A percentile compares a stretch with the other conserved stretches of the same genome.
Conservation (phyloP, 331 rosid species). For the Pyrus hybrid region DNA sequence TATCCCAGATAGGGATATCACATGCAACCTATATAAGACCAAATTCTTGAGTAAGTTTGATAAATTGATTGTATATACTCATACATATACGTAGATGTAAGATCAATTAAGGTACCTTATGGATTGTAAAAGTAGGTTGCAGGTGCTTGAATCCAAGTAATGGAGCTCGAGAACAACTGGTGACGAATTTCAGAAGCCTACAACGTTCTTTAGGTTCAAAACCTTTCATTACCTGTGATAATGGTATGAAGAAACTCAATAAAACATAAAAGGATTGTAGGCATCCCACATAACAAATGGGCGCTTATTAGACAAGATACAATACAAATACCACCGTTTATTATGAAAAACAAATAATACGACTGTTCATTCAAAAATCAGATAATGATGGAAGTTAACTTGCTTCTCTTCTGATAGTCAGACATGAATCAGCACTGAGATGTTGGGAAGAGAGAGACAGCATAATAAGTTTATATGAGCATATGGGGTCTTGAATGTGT, state of each 20-base stretch:
- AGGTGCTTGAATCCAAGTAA: slow-evolving; percentile 91
- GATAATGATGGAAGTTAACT: background rate
- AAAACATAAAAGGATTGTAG: background rate
- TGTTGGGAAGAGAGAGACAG: background rate
- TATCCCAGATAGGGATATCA: slow-evolving; percentile 84
- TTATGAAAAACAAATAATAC: background rate
- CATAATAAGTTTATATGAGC: background rate
- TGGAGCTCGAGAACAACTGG: slow-evolving; percentile 99
- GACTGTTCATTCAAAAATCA: background rate
- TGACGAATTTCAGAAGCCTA: slow-evolving; percentile 87
- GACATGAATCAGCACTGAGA: background rate
- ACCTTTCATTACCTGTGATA: slow-evolving; percentile 56
- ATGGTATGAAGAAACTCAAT: slow-evolving; percentile 5
- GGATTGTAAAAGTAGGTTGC: slow-evolving; percentile 91
- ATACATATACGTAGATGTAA: background rate
- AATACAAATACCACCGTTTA: background rate
- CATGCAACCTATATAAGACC: slow-evolving; percentile 59
- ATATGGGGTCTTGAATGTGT: background rate
- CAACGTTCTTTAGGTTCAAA: slow-evolving; percentile 87
- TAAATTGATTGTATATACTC: background rate
- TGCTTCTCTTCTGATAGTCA: background rate
- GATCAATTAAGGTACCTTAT: slow-evolving; percentile 52
- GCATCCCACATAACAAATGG: background rate
- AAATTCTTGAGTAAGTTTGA: background rate
- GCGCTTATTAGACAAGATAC: background rate